These are phyloP conservation scores for Neurospora discreta DNA, from an alignment of 495 filamentous ascomycete species.

Conservation along the genomic window DNA sequence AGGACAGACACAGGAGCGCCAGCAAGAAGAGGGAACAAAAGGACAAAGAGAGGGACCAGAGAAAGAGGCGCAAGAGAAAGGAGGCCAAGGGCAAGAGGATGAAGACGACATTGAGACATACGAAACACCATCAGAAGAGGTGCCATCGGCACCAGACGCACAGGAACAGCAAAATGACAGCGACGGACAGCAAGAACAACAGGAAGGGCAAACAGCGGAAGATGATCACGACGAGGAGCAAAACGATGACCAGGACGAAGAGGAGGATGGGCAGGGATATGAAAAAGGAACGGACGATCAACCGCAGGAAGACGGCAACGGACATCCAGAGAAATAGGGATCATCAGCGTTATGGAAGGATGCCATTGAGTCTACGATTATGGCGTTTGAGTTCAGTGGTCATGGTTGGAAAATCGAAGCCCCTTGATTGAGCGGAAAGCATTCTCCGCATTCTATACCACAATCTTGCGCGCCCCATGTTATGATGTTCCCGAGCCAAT, in stretches of 20 bases:
- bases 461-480: too few relatives aligned
- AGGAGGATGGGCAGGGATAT: not conserved
- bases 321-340: too few relatives aligned
- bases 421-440: too few relatives aligned
- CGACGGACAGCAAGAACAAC: not conserved
- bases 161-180: not conserved
- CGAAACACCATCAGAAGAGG: not conserved
- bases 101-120: not conserved
- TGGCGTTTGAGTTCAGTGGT: too few relatives aligned
- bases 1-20: not conserved
- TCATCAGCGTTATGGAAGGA: too few relatives aligned
- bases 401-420: too few relatives aligned
- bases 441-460: too few relatives aligned
- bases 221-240: not conserved
- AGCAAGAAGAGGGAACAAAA: not conserved
- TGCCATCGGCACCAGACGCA: not conserved
- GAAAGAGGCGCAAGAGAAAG: not conserved
- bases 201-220: not conserved
- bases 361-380: too few relatives aligned
- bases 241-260: not conserved
- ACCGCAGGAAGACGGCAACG: not conserved
- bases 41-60: not conserved
- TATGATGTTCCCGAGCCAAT: too few relatives aligned
- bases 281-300: not conserved
- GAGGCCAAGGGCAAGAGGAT: not conserved